Percentiles rank a stretch among this genome's conserved stretches.
Evolutionary conservation across 2,329 filamentous ascomycete genomes (phyloP).

Genomic region (Didymella pinodella): DNA sequence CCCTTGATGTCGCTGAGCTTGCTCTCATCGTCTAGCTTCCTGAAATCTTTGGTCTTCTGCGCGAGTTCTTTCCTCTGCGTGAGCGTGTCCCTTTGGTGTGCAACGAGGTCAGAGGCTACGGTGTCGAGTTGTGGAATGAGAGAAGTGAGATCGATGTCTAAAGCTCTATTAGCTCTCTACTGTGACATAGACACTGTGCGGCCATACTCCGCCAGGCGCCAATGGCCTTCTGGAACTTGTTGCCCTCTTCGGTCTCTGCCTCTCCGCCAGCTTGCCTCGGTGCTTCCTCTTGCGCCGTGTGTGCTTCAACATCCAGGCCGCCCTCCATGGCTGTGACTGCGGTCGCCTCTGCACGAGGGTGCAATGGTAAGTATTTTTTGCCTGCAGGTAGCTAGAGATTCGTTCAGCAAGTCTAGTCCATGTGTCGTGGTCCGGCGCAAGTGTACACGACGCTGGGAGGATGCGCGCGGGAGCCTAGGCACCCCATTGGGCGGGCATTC

Average conservation of each 20-base stretch:
- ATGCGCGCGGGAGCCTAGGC: slow-evolving; percentile 12
- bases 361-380: background rate
- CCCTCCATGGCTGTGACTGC: slow-evolving; percentile 44
- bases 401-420: background rate
- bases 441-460: slow-evolving; percentile 8
- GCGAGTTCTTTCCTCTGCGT: slow-evolving; percentile 95
- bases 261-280: slow-evolving; percentile 17
- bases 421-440: slow-evolving; percentile 10
- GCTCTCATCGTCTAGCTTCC: slow-evolving; percentile 86
- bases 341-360: slow-evolving; percentile 1
- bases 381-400: background rate
- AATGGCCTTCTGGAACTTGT: slow-evolving; percentile 97
- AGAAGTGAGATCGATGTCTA: slow-evolving; percentile 85
- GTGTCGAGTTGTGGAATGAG: slow-evolving; percentile 87
- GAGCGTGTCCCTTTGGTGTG: slow-evolving; percentile 92
- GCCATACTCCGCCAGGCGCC: slow-evolving; percentile 89
- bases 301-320: slow-evolving; percentile 42
- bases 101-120: slow-evolving; percentile 92
- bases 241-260: slow-evolving; percentile 61
- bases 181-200: background rate
- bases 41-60: slow-evolving; percentile 98
- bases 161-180: slow-evolving; percentile 27
- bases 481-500: slow-evolving; percentile 8
- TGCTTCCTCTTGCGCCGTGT: slow-evolving; percentile 30
- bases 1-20: slow-evolving; percentile 91